These are phyloP conservation scores for Thuja plicata DNA, from an alignment of 83 land plant species.

Conservation along the genomic window DNA sequence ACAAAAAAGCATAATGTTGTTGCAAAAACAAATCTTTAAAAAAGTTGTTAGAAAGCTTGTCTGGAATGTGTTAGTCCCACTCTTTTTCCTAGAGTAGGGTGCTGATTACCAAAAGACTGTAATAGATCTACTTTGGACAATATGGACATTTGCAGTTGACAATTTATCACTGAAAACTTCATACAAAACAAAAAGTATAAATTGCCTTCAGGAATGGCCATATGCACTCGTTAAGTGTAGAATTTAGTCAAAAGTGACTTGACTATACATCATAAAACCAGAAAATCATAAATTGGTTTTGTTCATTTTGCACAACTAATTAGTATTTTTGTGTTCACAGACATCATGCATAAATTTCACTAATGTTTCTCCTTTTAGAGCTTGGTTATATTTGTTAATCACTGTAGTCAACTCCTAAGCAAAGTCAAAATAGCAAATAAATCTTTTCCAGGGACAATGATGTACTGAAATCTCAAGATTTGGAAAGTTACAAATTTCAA, in stretches of 20 bases:
- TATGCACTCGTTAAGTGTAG: background rate
- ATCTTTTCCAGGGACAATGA: background rate
- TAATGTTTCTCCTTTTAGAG: background rate
- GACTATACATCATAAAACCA: background rate
- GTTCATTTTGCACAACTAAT: background rate
- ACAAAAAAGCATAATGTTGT: background rate
- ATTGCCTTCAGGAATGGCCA: background rate
- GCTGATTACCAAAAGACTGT: background rate
- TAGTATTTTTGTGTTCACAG: background rate
- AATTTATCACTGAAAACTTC: background rate
- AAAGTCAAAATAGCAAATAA: background rate
- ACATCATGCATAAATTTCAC: background rate
- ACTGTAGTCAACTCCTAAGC: background rate
- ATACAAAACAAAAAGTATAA: background rate
- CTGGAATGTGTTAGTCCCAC: background rate
- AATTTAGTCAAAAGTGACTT: background rate
- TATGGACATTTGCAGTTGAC: background rate
- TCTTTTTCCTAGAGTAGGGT: background rate
- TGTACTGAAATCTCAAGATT: background rate
- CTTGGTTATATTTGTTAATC: background rate
- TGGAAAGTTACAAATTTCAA: background rate
- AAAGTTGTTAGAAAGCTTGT: background rate
- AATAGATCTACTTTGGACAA: background rate
- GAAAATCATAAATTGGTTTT: background rate
- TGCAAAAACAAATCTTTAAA: background rate